Evolutionary conservation across 768 basidiomycete genomes (phyloP).

Genomic region (Macrocybe gigantea): DNA sequence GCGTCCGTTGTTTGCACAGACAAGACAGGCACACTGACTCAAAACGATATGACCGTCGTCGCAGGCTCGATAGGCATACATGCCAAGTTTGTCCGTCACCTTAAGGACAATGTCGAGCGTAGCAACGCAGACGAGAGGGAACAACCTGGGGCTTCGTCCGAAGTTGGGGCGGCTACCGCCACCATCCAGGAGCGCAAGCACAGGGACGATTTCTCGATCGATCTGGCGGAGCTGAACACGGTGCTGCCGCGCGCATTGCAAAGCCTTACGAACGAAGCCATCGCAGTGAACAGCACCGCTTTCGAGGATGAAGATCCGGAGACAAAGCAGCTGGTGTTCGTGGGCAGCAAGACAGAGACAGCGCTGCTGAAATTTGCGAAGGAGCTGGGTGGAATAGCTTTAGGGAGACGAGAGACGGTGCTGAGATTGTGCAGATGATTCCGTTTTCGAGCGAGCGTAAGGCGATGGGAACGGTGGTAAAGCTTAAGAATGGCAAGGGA

Average conservation of each 20-base stretch:
- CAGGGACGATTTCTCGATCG: constrained; percentile 78
- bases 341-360: constrained; percentile 95
- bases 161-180: constrained; percentile 15
- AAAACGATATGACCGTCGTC: constrained; percentile 94
- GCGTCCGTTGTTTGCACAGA: constrained; percentile 94
- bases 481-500: constrained; percentile 36
- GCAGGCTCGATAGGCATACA: constrained; percentile 93
- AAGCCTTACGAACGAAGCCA: constrained; percentile 74
- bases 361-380: constrained; percentile 84
- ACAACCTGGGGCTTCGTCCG: constrained; percentile 22
- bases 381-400: constrained; percentile 76
- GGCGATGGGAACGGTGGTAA: constrained; percentile 89
- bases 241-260: constrained; percentile 56
- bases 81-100: constrained; percentile 83
- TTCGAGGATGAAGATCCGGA: constrained; percentile 77
- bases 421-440: constrained; percentile 74
- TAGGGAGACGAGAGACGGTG: constrained; percentile 54
- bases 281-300: constrained; percentile 91
- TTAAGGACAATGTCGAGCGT: constrained; percentile 65
- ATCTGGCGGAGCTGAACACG: constrained; percentile 63
- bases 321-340: constrained; percentile 54
- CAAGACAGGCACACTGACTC: constrained; percentile 95
- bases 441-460: constrained; percentile 94
- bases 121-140: constrained; percentile 63
- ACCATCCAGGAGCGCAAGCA: constrained; percentile 31